Evolutionary conservation across 345 rosid genomes (phyloP).

Genomic region (Clausena lansium): DNA sequence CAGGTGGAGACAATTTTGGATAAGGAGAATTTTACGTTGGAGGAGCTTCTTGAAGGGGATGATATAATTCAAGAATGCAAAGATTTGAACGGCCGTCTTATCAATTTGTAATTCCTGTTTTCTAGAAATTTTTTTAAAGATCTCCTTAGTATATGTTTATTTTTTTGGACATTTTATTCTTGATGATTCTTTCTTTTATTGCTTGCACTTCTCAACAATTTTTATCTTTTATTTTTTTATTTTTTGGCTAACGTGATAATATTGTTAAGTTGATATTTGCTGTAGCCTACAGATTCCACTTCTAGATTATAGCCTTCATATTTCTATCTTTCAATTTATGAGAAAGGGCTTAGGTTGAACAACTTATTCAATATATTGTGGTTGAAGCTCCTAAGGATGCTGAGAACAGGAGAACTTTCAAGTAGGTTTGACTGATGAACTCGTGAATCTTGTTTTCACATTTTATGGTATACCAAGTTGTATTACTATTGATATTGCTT

Average conservation of each 20-base stretch:
- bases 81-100: slow-evolving; percentile 78
- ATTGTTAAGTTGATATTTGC: not conserved
- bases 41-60: slow-evolving; percentile 96
- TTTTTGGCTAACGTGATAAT: not conserved
- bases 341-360: slow-evolving; percentile 76
- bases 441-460: slow-evolving; percentile 3
- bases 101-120: slow-evolving; percentile 61
- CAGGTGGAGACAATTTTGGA: slow-evolving; percentile 96
- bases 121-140: not conserved
- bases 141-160: not conserved
- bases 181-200: not conserved
- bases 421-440: slow-evolving; percentile 43
- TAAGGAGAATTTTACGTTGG: slow-evolving; percentile 74
- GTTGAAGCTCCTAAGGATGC: slow-evolving; percentile 72
- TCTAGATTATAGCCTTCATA: not conserved
- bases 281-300: not conserved
- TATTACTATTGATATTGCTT: not conserved
- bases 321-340: slow-evolving; percentile 56
- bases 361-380: slow-evolving; percentile 71
- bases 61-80: slow-evolving; percentile 99
- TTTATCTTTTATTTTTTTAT: not conserved
- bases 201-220: not conserved
- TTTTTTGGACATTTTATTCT: not conserved
- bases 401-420: slow-evolving; percentile 67
- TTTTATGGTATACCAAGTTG: slow-evolving; percentile 1